Base-by-base conservation (phyloP, 1,284 basidiomycete species). In the Boletellus deceptivus region DNA sequence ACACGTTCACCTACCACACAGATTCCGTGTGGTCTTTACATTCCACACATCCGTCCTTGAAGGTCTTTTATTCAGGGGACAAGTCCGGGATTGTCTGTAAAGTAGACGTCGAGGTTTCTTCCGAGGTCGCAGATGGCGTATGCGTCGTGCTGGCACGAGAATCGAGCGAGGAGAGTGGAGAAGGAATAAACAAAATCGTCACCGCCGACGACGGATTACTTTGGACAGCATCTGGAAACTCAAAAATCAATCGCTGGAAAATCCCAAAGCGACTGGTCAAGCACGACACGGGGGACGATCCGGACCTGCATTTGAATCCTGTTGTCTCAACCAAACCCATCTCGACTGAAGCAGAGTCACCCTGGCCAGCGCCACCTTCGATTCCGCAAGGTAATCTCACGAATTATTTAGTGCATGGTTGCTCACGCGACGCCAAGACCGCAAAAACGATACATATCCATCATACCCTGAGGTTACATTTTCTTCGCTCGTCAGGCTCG, bases 11-110 rank as follows among this genome's bases (percentile, higher is more conserved):
- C 1, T 90, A 98, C 66, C 97, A 99, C 68, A 85, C 89, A 14
- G 93, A 94, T 52, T 94, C 93, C 16, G 93, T 99, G 31, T 98
- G 97, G 96, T 88, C 93, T 0, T 77, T 99, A 2, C 84, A 83
- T 65, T 96, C 93, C 3, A 78, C 83, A 0, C 93, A 98, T 67
- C 91, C 93, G 0, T 84, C 87, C 13, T 78, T 99, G 45, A 90
- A 96, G 65, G 77, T 86, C 1, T 99, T 99, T 74, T 98, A 97
- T 72, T 98, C 95, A 2, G 97, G 96, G 16, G 97, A 98, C 59
- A 83, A 92, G 34, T 84, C 90, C 14, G 97, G 96, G 1, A 74
- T 89, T 50, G 85, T 99, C 1, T 94, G 92, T 68, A 88, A 87
- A 56, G 88, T 96, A 33, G 95, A 99, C 60, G 84, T 95, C 22